Evolutionary conservation across 2,329 filamentous ascomycete genomes (phyloP), one percentile per base, ranked within the genome.

Genomic region (Paramyrothecium sp.): DNA sequence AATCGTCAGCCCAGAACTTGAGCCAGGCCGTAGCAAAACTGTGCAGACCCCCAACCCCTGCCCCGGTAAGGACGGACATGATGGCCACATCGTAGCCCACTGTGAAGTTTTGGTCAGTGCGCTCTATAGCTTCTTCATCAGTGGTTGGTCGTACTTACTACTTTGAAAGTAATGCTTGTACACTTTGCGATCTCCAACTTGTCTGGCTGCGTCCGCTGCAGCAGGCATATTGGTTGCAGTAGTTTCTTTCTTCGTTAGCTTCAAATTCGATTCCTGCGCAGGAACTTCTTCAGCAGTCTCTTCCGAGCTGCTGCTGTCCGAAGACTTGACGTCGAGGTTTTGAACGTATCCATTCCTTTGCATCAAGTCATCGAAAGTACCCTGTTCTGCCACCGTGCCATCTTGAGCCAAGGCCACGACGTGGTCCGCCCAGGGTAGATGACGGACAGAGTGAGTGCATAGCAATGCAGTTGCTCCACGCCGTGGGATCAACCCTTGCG

Each of bases 381-480:
- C 72, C 34, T 82, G 74, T 33, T 83, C 79, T 1, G 75, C 65
- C 1, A 82, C 58, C 0, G 62, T 70, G 0, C 80, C 79, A 11
- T 74, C 71, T 0, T 61, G 38, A 0, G 72, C 73, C 0, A 85
- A 71, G 0, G 75, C 78, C 44, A 84, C 74, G 8, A 84, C 75
- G 34, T 80, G 75, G 49, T 84, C 78, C 55, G 69, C 76, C 38
- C 63, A 61, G 0, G 71, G 67, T 3, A 77, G 54, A 50, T 70
- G 66, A 0, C 65, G 62, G 4, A 73, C 59, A 0, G 69, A 69
- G 47, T 75, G 71, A 1, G 68, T 72, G 47, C 72, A 68, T 2
- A 83, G 65, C 1, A 84, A 56, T 0, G 76, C 74, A 1, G 79
- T 81, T 2, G 67, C 68, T 0, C 70, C 68, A 7, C 72, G 61